A percentile compares a stretch with the other conserved stretches of the same genome.
Conservation (phyloP, 164 flowering plant species). For the Magnolia changhungtana region DNA sequence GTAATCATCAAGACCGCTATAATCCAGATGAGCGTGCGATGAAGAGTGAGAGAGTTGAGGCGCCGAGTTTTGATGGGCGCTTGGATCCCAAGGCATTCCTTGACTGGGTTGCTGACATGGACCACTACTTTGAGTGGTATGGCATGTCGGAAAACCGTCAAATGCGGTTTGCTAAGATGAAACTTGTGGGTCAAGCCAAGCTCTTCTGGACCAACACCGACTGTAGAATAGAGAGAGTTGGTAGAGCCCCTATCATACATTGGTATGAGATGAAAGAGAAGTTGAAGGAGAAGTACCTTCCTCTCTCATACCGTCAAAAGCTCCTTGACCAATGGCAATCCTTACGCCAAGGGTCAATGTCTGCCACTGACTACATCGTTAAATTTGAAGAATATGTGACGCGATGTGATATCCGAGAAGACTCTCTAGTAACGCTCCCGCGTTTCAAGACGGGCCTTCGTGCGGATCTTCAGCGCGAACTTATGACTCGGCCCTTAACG, state of each 20-base stretch:
- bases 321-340: neutral
- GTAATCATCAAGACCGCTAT: no score
- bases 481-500: no score
- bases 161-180: neutral
- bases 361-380: neutral
- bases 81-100: neutral
- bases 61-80: neutral
- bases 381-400: neutral
- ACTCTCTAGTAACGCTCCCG: no score
- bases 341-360: neutral
- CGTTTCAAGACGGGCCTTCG: no score
- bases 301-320: neutral
- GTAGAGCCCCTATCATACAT: neutral
- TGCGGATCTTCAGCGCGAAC: no score
- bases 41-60: neutral
- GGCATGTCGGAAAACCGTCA: neutral
- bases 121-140: conserved; percentile 1
- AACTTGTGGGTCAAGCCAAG: neutral
- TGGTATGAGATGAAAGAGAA: neutral
- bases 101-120: neutral
- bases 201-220: neutral
- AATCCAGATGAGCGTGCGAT: no score
- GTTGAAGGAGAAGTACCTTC: neutral
- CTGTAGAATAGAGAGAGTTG: neutral
- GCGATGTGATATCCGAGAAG: no score